Percentiles rank a stretch among this genome's conserved stretches.
These are phyloP conservation scores for Voacanga thouarsii DNA, from an alignment of 257 asterid species.

Conservation along the genomic window DNA sequence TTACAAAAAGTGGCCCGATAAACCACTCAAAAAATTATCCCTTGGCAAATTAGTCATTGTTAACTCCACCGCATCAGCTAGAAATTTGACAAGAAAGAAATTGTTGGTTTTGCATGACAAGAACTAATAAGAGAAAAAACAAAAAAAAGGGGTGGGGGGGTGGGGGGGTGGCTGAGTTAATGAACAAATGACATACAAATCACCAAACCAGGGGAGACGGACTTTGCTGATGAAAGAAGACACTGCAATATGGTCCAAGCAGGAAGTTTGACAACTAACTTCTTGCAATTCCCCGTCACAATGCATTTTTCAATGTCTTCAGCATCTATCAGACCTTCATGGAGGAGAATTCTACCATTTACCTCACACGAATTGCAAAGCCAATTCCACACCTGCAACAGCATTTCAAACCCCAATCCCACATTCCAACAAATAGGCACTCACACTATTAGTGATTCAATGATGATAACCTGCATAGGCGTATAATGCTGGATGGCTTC, in stretches of 20 bases:
- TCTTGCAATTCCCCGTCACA: conserved; percentile 66
- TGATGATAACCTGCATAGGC: conserved; percentile 59
- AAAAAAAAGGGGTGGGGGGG: too few relatives aligned
- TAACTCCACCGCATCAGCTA: conserved; percentile 70
- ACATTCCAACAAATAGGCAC: neutral
- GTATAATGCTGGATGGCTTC: conserved; percentile 62
- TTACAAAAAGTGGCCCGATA: conserved; percentile 64
- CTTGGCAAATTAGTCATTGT: conserved; percentile 60
- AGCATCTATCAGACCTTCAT: conserved; percentile 59
- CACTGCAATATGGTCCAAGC: conserved; percentile 77
- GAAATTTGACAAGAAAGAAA: conserved; percentile 13
- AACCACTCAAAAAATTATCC: conserved; percentile 85
- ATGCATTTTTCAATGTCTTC: conserved; percentile 69
- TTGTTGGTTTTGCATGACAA: neutral
- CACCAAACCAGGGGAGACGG: conserved; percentile 58
- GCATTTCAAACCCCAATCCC: conserved; percentile 13
- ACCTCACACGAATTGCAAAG: conserved; percentile 77
- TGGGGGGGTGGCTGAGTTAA: too few relatives aligned
- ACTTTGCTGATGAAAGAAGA: conserved; percentile 65
- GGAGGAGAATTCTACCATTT: conserved; percentile 61
- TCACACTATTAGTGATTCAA: neutral
- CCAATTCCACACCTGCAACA: conserved; percentile 79
- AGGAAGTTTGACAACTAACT: conserved; percentile 73
- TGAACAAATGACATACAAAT: conserved; percentile 43
- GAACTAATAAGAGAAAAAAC: neutral